Percentiles rank a stretch among this genome's conserved stretches.
These are phyloP conservation scores for Claviceps capensis DNA, from an alignment of 2,329 filamentous ascomycete species.

Conservation along the genomic window DNA sequence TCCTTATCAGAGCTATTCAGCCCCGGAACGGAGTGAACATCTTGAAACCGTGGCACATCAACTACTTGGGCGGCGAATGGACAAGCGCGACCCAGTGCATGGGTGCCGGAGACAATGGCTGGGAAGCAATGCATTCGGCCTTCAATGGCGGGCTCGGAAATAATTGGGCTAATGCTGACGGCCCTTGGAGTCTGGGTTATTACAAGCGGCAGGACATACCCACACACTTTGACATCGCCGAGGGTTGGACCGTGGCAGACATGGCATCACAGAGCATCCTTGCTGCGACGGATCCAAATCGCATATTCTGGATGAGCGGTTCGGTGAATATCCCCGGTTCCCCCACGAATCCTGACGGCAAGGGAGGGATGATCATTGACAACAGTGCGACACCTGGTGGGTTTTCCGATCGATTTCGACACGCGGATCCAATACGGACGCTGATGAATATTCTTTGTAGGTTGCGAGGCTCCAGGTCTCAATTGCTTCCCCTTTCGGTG, in stretches of 20 bases:
- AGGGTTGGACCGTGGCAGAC: constrained; percentile 31
- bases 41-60: constrained; percentile 35
- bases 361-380: constrained; percentile 33
- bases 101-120: constrained; percentile 35
- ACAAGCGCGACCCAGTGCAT: constrained; percentile 37
- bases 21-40: constrained; percentile 26
- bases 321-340: constrained; percentile 34
- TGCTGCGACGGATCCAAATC: constrained; percentile 32
- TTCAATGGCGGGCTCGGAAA: constrained; percentile 36
- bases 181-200: constrained; percentile 27
- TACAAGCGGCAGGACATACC: constrained; percentile 35
- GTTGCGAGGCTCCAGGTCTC: constrained; percentile 26
- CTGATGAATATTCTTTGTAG: constrained; percentile 3
- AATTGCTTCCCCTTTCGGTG: constrained; percentile 39
- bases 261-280: constrained; percentile 9
- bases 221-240: constrained; percentile 39
- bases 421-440: too few relatives aligned
- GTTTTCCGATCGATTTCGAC: not conserved
- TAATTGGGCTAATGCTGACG: constrained; percentile 26
- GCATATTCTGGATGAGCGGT: constrained; percentile 22
- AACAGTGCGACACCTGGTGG: constrained; percentile 22
- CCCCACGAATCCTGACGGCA: constrained; percentile 14
- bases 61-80: constrained; percentile 33
- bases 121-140: constrained; percentile 35
- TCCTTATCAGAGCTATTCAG: not conserved